A percentile compares a stretch with the other conserved stretches of the same genome.
Evolutionary conservation across 495 filamentous ascomycete genomes (phyloP).

Genomic region (Penicillium parvum): DNA sequence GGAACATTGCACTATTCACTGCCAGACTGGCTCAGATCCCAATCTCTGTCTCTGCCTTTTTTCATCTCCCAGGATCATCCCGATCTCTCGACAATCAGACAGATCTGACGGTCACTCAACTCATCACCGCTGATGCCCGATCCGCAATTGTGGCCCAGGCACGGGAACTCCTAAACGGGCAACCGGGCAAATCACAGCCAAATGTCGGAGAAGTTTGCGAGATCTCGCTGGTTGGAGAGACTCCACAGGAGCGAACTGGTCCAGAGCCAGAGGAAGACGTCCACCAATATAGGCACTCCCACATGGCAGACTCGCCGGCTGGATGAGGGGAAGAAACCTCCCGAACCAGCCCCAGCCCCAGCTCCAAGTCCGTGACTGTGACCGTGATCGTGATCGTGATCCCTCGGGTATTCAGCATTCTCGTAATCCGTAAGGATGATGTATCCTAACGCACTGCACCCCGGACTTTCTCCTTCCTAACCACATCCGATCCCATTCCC

Average conservation of each 20-base stretch:
- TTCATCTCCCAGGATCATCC: too few relatives aligned
- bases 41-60: too few relatives aligned
- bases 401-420: conserved; percentile 19
- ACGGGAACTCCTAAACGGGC: conserved; percentile 25
- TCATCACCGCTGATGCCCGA: conserved; percentile 14
- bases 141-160: conserved; percentile 17
- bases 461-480: conserved; percentile 2
- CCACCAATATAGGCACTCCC: not conserved
- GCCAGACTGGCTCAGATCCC: too few relatives aligned
- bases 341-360: not conserved
- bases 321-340: not conserved
- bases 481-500: too few relatives aligned
- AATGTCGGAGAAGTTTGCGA: conserved; percentile 20
- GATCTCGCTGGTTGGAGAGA: not conserved
- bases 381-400: too few relatives aligned
- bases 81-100: too few relatives aligned
- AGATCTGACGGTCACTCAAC: not conserved
- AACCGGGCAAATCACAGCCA: conserved; percentile 10
- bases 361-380: not conserved
- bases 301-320: too few relatives aligned
- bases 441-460: too few relatives aligned
- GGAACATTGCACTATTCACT: too few relatives aligned
- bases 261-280: not conserved
- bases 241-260: too few relatives aligned
- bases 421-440: conserved; percentile 1